These are phyloP conservation scores for Neotropicomus parvogracilis DNA, from an alignment of 1,284 basidiomycete species.

Conservation along the genomic window DNA sequence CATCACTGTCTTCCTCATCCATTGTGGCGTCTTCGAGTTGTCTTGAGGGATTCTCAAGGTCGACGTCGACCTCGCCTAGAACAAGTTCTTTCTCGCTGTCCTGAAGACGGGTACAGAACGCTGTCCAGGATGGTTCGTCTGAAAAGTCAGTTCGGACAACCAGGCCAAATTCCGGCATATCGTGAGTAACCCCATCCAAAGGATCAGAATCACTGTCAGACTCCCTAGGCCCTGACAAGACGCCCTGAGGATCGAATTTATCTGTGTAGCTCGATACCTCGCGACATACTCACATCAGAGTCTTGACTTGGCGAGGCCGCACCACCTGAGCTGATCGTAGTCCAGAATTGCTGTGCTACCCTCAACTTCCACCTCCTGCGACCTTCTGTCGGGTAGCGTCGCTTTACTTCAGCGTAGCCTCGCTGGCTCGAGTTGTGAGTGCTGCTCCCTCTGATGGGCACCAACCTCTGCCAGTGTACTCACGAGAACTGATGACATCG, in stretches of 20 bases:
- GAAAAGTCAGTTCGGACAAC: slow-evolving; percentile 67
- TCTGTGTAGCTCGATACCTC: neutral
- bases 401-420: slow-evolving; percentile 36
- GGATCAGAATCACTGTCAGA: slow-evolving; percentile 48
- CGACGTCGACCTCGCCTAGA: slow-evolving; percentile 19
- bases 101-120: slow-evolving; percentile 48
- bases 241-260: slow-evolving; percentile 13
- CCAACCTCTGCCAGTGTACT: slow-evolving; percentile 14
- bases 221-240: slow-evolving; percentile 28
- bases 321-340: slow-evolving; percentile 21
- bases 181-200: slow-evolving; percentile 34
- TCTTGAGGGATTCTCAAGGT: slow-evolving; percentile 18
- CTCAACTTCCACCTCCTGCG: slow-evolving; percentile 40
- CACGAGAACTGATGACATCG: slow-evolving; percentile 26
- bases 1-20: slow-evolving; percentile 30
- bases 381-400: slow-evolving; percentile 36
- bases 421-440: slow-evolving; percentile 28
- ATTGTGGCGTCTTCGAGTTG: neutral
- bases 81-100: slow-evolving; percentile 51
- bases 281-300: slow-evolving; percentile 10
- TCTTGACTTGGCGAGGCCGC: slow-evolving; percentile 14
- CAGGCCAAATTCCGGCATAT: slow-evolving; percentile 45
- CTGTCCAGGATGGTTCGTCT: slow-evolving; percentile 59
- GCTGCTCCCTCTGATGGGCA: neutral
- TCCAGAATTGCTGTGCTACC: slow-evolving; percentile 40